Conservation (phyloP, 176 grass and related monocot genomes). For the Avena sativa region DNA sequence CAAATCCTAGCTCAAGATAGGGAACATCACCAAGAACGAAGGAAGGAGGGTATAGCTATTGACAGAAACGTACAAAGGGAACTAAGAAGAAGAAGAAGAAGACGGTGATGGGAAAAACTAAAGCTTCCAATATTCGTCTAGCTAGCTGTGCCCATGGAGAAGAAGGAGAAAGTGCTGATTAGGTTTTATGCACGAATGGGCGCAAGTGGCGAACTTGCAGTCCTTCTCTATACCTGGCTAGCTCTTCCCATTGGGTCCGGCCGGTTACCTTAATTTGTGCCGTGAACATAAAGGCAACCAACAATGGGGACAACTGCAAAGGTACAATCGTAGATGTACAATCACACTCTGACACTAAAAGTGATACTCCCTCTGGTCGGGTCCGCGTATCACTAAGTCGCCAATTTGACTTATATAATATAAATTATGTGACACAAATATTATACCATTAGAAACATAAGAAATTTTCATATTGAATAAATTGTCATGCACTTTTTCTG, state of each 20-base stretch:
- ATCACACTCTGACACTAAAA: background rate
- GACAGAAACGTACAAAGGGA: background rate
- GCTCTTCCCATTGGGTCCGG: constrained; percentile 1
- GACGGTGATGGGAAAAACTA: background rate
- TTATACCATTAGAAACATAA: too few species aligned
- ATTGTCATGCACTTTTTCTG: too few species aligned
- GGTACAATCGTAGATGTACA: background rate
- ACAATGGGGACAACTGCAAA: background rate
- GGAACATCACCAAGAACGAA: background rate
- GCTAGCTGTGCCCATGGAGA: background rate
- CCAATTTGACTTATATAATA: too few species aligned
- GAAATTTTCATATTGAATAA: too few species aligned
- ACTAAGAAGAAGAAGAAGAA: constrained; percentile 5
- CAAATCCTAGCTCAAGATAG: constrained; percentile 22
- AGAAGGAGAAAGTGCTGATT: constrained; percentile 34
- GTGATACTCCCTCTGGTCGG: background rate
- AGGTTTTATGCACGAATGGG: constrained; percentile 48
- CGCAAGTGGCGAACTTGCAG: constrained; percentile 36
- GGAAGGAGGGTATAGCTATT: constrained; percentile 1
- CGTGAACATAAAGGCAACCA: background rate
- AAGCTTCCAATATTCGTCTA: constrained; percentile 34
- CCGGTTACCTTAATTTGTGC: constrained; percentile 14
- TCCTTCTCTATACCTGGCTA: constrained; percentile 31
- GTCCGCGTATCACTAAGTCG: too few species aligned
- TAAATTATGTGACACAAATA: too few species aligned